Evolutionary conservation across 805 yeast genomes (phyloP).

Genomic region (Candida boleticola): DNA sequence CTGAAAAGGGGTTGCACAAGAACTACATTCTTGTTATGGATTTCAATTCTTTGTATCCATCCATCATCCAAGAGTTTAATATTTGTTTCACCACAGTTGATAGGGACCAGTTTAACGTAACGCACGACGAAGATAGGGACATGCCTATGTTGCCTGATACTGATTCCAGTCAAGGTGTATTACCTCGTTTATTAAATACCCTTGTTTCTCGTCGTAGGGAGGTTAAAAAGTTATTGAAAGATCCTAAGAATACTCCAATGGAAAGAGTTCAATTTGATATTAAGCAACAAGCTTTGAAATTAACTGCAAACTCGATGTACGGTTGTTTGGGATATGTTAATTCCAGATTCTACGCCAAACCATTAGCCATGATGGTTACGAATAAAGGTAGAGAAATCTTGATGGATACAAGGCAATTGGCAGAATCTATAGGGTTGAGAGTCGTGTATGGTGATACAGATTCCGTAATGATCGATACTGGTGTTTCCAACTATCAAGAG

Average conservation of each 20-base stretch:
- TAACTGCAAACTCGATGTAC: conserved; percentile 99
- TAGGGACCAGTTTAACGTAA: conserved; percentile 46
- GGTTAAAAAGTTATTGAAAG: conserved; percentile 82
- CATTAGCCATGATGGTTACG: conserved; percentile 93
- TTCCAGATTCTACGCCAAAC: conserved; percentile 93
- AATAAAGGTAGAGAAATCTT: conserved; percentile 93
- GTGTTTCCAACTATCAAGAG: conserved; percentile 61
- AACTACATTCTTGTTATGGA: conserved; percentile 93
- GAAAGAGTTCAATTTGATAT: conserved; percentile 87
- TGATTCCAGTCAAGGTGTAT: conserved; percentile 67
- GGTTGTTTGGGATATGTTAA: conserved; percentile 94
- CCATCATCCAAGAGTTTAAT: conserved; percentile 94
- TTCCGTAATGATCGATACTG: conserved; percentile 97
- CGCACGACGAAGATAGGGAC: conserved; percentile 52
- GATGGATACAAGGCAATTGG: conserved; percentile 88
- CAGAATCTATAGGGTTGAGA: conserved; percentile 76
- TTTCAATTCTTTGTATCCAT: conserved; percentile 95
- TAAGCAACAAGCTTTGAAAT: conserved; percentile 90
- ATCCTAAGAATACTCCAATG: conserved; percentile 57
- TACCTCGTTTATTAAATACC: conserved; percentile 79
- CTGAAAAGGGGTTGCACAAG: conserved; percentile 91
- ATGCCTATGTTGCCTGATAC: conserved; percentile 68
- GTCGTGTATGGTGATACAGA: conserved; percentile 99
- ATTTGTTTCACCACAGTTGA: conserved; percentile 96
- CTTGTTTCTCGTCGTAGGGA: conserved; percentile 90